A percentile compares a stretch with the other conserved stretches of the same genome.
Conservation (phyloP, 164 flowering plant species). For the Vitis rotundifolia region DNA sequence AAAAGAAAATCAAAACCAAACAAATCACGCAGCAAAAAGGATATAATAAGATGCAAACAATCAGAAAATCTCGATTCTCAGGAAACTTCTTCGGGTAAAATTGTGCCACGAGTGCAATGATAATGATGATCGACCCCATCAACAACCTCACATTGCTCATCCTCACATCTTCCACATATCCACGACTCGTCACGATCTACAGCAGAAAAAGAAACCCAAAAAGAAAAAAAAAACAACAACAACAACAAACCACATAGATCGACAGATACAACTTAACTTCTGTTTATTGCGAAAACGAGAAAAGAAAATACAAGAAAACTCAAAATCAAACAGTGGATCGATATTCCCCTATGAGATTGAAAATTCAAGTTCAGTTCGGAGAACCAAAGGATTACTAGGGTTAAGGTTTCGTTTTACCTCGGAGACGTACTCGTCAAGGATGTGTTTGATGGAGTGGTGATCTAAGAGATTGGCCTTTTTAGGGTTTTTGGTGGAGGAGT, state of each 20-base stretch:
- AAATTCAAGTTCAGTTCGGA: neutral
- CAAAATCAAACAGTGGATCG: neutral
- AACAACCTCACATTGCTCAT: constrained; percentile 74
- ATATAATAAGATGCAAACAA: constrained; percentile 85
- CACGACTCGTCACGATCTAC: constrained; percentile 74
- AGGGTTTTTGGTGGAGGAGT: constrained; percentile 34
- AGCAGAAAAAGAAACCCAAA: constrained; percentile 2
- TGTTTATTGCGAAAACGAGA: neutral
- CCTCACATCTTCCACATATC: constrained; percentile 77
- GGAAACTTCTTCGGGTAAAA: constrained; percentile 95
- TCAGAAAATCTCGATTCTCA: constrained; percentile 68
- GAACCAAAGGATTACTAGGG: neutral
- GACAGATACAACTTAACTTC: too few relatives aligned
- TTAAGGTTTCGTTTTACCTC: constrained; percentile 49
- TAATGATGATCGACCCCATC: constrained; percentile 64
- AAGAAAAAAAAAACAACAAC: neutral
- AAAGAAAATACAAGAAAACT: neutral
- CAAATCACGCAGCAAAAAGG: constrained; percentile 40
- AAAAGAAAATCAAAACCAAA: neutral
- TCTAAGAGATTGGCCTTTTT: constrained; percentile 86
- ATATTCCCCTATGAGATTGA: neutral
- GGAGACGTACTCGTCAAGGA: constrained; percentile 81
- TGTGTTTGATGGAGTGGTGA: constrained; percentile 82
- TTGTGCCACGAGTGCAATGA: constrained; percentile 82
- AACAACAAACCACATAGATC: neutral